A percentile compares a stretch with the other conserved stretches of the same genome.
These are phyloP conservation scores for Phialocephala subalpina DNA, from an alignment of 2,329 filamentous ascomycete species.

Conservation along the genomic window DNA sequence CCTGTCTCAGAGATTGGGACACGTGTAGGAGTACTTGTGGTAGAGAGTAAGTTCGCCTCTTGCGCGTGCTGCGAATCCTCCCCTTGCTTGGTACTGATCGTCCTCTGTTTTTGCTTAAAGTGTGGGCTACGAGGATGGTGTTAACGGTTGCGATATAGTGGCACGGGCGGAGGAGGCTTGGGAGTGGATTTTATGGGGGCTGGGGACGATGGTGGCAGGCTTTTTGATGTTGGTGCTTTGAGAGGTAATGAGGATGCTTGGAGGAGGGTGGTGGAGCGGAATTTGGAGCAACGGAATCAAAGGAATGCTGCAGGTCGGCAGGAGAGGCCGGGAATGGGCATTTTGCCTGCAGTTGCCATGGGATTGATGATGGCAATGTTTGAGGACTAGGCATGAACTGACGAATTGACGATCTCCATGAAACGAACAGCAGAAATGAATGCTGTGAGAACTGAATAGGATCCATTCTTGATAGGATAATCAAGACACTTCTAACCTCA, in stretches of 20 bases:
- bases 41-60: constrained; percentile 15
- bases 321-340: neutral
- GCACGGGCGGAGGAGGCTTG: neutral
- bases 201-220: neutral
- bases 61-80: neutral
- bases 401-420: neutral
- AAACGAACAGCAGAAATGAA: neutral
- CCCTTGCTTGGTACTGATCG: constrained; percentile 2
- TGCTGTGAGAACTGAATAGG: neutral
- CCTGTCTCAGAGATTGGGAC: constrained; percentile 35
- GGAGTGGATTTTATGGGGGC: constrained; percentile 1
- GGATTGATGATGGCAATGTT: constrained; percentile 10
- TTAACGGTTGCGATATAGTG: constrained; percentile 14
- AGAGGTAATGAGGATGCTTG: neutral
- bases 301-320: neutral
- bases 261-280: neutral
- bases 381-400: neutral
- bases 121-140: neutral
- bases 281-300: neutral
- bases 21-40: constrained; percentile 32
- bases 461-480: neutral
- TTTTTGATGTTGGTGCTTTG: neutral
- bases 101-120: neutral
- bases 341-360: neutral
- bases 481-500: neutral